Evolutionary conservation across 2,329 filamentous ascomycete species (phyloP), one percentile per base, ranked within the genome.

Genomic region (Claviceps spartinae): DNA sequence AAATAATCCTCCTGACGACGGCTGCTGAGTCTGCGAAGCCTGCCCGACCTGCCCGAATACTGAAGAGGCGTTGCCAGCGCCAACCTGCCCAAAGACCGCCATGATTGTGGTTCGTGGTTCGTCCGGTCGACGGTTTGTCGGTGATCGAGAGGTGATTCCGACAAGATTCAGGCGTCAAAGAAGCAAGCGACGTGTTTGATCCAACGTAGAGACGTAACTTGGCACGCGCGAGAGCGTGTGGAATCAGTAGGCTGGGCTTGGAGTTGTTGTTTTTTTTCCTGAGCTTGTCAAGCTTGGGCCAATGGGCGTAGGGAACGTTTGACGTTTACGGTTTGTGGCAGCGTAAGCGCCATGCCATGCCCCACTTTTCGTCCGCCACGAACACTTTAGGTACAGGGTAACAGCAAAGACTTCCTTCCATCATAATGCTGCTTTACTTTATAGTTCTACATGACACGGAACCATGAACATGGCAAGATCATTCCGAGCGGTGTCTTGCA

Each of bases 81-180:
- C 60, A 38, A 55, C 49, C 57, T 63, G 61, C 52, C 65, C 66
- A 52, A 69, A 69, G 55, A 68, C 59, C 54, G 65, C 64, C 65
- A 67, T 68, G 56, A 52, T 54, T 52, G 26, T 46, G 30, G 34
- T 16, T 38, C 14, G 43, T 45, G 16, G 1, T 37, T 43, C 42
- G 40, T 42, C 18, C 40, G 40, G 8, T 41, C 40, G 42, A 14
- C 20, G 34, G 24, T 16, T 11, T 18, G 16, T 20, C 20, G n/a
- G 20, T 34, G 30, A 34, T 24, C 36, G 16, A 40, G 11, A n/a
- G 42, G 7, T 9, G 16, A 18, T n/a, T 34, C 41, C 18, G 18
- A 42, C 3, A 20, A 9, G 13, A 42, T 20, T 4, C 4, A 22
- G 41, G 20, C 20, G 9, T 9, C 41, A 22, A 42, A 22, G 18